Evolutionary conservation across 1,139 yeast genomes (phyloP), one percentile per base, ranked within the genome.

Genomic region (Geotrichum phurueaensis): DNA sequence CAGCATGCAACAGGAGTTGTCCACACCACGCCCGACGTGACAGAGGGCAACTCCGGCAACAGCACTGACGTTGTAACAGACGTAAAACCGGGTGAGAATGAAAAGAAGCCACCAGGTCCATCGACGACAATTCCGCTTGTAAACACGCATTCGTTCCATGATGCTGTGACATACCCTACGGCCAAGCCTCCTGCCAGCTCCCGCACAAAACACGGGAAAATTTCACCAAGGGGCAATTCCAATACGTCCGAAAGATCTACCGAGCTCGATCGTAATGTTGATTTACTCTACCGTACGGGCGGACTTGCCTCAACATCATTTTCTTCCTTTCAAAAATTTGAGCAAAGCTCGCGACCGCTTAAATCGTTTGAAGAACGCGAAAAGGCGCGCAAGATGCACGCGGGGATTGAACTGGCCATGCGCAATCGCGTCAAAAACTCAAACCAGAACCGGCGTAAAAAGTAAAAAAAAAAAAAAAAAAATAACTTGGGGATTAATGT

Each of bases 371-470:
- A 45, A 18, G 57, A 51, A 47, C 20, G 51, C 22, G 47, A 54
- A 18, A 36, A 31, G 39, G 57, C 25, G 1, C 43, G 53, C 23
- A 29, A 49, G 36, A 57, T 57, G 59, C 59, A 57, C 36, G 56
- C 56, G 13, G 50, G 47, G 13, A 57, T 57, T 23, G 59, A 57
- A 39, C 51, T 39, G 12, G 54, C 59, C 33, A 57, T 57, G 59
- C 54, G 59, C 18, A 51, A 52, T 20, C 56, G 59, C 12, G 56
- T 29, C 20, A 39, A n/a, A 39, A 39, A 39, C 47, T n/a, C 47
- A 15, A 39, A 39, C 20, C 47, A 39, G 47, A 39, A 39, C 47
- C 47, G 47, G 22, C 47, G 47, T 18, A 39, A 39, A 10, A 39
- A 15, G 9, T 39, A 15, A 39, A n/a, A 12, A 1, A 5, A n/a